phyloP scores from a whole-genome alignment of 768 basidiomycete species.

The Mycena haematopus region DNA sequence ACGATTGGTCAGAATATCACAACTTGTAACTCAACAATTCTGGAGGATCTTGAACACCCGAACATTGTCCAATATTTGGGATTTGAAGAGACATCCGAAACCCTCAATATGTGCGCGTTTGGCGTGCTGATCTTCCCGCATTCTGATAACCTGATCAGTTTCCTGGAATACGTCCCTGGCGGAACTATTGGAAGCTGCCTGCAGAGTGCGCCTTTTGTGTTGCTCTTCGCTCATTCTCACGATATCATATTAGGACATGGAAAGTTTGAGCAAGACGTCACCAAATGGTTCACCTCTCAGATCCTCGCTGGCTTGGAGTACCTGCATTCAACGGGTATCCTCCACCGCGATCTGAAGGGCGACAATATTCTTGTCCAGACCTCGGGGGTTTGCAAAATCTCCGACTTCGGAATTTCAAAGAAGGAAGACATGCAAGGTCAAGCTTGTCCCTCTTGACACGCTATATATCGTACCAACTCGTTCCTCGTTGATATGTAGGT shows the following conservation, averaged over 20 bases:
- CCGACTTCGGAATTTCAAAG: slow-evolving; percentile 97
- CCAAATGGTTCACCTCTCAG: slow-evolving; percentile 85
- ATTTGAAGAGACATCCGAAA: slow-evolving; percentile 75
- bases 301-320: slow-evolving; percentile 89
- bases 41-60: slow-evolving; percentile 87
- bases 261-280: slow-evolving; percentile 82
- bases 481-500: no score
- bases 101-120: slow-evolving; percentile 72
- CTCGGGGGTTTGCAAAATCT: slow-evolving; percentile 89
- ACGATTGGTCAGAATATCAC: neutral
- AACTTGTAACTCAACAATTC: slow-evolving; percentile 14
- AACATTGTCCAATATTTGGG: slow-evolving; percentile 95
- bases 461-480: no score
- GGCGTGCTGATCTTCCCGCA: neutral
- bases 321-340: slow-evolving; percentile 82
- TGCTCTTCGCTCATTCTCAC: no score
- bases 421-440: slow-evolving; percentile 76
- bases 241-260: slow-evolving; percentile 56
- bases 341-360: slow-evolving; percentile 92
- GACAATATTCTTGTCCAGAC: slow-evolving; percentile 94
- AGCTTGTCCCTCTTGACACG: no score
- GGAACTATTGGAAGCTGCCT: slow-evolving; percentile 87
- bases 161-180: slow-evolving; percentile 95
- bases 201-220: slow-evolving; percentile 39
- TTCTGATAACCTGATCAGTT: slow-evolving; percentile 51